Percentiles rank a stretch among this genome's conserved stretches.
These are phyloP conservation scores for Reutealis trisperma DNA, from an alignment of 345 rosid genomes.

Conservation along the genomic window DNA sequence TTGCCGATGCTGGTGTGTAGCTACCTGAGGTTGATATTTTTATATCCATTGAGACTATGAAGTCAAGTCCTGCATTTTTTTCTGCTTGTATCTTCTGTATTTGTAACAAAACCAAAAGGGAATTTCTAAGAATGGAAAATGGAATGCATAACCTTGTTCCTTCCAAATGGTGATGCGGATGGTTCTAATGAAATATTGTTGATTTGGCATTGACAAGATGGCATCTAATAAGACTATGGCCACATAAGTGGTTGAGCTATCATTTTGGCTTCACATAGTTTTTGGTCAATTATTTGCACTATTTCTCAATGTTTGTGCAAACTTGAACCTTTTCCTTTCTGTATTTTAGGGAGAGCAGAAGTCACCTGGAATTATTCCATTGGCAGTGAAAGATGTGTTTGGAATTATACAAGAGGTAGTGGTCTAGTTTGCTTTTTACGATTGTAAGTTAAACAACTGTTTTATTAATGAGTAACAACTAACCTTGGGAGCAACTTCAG, in stretches of 20 bases:
- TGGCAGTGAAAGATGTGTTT: constrained; percentile 94
- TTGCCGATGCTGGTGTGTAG: background rate
- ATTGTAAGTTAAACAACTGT: background rate
- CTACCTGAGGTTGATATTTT: background rate
- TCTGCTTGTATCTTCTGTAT: background rate
- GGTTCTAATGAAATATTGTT: background rate
- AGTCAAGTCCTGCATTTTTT: background rate
- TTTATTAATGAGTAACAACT: constrained; percentile 5
- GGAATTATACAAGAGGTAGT: constrained; percentile 93
- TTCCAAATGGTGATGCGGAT: background rate
- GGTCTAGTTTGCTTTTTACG: constrained; percentile 3
- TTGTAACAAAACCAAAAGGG: background rate
- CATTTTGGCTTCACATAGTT: background rate
- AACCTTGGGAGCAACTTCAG: constrained; percentile 44
- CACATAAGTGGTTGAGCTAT: background rate
- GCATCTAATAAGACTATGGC: background rate
- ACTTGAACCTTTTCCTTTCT: constrained; percentile 5
- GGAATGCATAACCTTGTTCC: background rate
- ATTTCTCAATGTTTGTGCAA: constrained; percentile 8
- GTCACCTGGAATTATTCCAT: constrained; percentile 90
- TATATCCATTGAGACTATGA: background rate
- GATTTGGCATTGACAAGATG: background rate
- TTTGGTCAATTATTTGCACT: constrained; percentile 3
- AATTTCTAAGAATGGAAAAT: background rate
- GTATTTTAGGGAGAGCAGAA: constrained; percentile 85